These are phyloP conservation scores for Rhipidocladum racemiflorum DNA, from an alignment of 176 grass and related monocot genomes.

Conservation along the genomic window DNA sequence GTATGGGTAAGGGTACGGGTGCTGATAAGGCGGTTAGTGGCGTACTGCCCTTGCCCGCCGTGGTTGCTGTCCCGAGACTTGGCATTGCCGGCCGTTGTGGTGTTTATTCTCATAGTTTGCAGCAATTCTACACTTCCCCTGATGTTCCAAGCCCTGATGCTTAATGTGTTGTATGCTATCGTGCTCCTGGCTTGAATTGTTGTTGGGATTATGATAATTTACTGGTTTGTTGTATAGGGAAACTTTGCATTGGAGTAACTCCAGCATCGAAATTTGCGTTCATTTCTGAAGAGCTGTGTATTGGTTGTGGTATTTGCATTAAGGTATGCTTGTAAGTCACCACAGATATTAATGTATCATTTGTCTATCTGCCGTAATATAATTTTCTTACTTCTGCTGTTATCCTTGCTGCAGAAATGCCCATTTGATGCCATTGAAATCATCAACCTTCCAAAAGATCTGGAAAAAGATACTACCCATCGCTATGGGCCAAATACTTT, in stretches of 20 bases:
- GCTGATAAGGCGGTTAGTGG: slow-evolving; percentile 29
- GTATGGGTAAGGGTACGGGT: slow-evolving; percentile 16
- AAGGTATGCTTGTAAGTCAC: slow-evolving; percentile 68
- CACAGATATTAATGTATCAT: no score
- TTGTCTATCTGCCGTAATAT: neutral
- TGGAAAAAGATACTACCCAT: slow-evolving; percentile 93
- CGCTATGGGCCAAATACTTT: slow-evolving; percentile 93
- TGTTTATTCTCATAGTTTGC: no score
- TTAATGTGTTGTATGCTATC: no score
- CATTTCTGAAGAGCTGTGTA: slow-evolving; percentile 95
- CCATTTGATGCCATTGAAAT: slow-evolving; percentile 93
- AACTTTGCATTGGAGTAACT: slow-evolving; percentile 84
- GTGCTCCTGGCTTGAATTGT: neutral
- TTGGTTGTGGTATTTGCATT: slow-evolving; percentile 93
- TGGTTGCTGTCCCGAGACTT: slow-evolving; percentile 23
- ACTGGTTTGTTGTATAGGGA: slow-evolving; percentile 44
- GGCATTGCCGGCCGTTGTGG: slow-evolving; percentile 39
- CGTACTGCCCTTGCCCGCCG: slow-evolving; percentile 19
- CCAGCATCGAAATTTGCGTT: slow-evolving; percentile 53
- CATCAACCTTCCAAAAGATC: slow-evolving; percentile 85
- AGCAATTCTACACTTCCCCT: no score
- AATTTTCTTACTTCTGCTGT: neutral
- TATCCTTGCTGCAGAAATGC: slow-evolving; percentile 73
- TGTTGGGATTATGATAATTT: neutral
- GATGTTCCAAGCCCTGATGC: no score